phyloP scores from a whole-genome alignment of 768 basidiomycete genomes.

The Trametes cingulata region DNA sequence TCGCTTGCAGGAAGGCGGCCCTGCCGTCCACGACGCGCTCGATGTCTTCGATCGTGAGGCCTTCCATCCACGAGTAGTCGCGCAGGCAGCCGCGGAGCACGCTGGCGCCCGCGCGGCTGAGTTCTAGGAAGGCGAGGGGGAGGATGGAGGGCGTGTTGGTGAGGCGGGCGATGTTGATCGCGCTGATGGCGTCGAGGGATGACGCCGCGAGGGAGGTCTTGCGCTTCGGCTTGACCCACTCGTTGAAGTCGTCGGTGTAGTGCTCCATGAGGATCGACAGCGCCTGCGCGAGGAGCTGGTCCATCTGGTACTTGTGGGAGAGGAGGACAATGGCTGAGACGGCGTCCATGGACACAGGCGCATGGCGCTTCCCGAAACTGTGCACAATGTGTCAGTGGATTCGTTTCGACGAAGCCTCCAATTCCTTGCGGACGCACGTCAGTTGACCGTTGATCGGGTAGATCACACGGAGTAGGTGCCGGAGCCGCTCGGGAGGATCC shows the following conservation, averaged over 20 bases:
- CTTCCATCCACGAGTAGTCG: background rate
- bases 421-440: background rate
- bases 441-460: background rate
- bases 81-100: background rate
- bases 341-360: background rate
- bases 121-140: slow-evolving; percentile 2
- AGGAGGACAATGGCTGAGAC: slow-evolving; percentile 9
- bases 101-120: background rate
- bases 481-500: background rate
- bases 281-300: slow-evolving; percentile 1
- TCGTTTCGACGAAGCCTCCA: no score
- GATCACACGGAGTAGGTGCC: background rate
- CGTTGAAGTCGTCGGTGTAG: slow-evolving; percentile 7
- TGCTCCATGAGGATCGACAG: slow-evolving; percentile 6
- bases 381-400: background rate
- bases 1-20: background rate
- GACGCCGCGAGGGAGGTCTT: background rate
- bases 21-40: background rate
- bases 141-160: slow-evolving; percentile 18
- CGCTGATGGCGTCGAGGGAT: background rate
- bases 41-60: background rate
- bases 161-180: slow-evolving; percentile 14
- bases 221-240: slow-evolving; percentile 1
- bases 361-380: background rate
- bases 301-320: slow-evolving; percentile 19